Base-by-base conservation (phyloP, 345 rosid species). In the Balakata baccata region DNA sequence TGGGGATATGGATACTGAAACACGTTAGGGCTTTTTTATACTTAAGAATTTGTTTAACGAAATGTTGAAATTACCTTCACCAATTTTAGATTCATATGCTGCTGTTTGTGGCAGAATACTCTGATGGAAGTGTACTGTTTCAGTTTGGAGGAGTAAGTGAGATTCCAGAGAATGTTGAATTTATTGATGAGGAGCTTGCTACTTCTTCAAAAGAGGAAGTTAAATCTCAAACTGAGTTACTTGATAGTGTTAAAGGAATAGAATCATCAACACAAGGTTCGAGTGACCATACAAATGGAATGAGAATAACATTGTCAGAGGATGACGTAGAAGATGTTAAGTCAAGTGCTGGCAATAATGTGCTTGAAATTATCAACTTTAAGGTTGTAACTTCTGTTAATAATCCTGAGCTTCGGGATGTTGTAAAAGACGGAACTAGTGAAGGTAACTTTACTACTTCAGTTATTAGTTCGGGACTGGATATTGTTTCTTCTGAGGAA, bases 41-140 rank as follows among this genome's bases (percentile, higher is more conserved):
- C 45, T 3, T 62, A 43, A 5, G 67, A 18, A 16, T 63, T 17
- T 38, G 45, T 17, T 17, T 37, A 37, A 37, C 10, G 10, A 17
- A 38, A 17, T 63, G 67, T 38, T 3, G n/a, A 14, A 29, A 17
- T 43, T 43, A 18, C 18, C 23, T 54, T 17, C 0, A 54, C 59
- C 18, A 54, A 57, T 57, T 57, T 20, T 52, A 10, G 23, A 57
- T 57, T 11, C 29, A 57, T 20, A 20, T 52, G 23, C 13, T 12
- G 13, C 41, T 46, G 14, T 18, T 71, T 16, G 43, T 57, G 41
- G 58, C 85, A 92, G 97, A 85, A 78, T 64, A 54, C 4, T 49
- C 79, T 5, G 97, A 92, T 80, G 96, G 92, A 6, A 90, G 89
- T 70, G 7, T 86, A 52, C 66, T 92, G 54, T 92, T 88, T 59